Conservation (phyloP, 2,329 filamentous ascomycete genomes). For the Fusarium luffae region DNA sequence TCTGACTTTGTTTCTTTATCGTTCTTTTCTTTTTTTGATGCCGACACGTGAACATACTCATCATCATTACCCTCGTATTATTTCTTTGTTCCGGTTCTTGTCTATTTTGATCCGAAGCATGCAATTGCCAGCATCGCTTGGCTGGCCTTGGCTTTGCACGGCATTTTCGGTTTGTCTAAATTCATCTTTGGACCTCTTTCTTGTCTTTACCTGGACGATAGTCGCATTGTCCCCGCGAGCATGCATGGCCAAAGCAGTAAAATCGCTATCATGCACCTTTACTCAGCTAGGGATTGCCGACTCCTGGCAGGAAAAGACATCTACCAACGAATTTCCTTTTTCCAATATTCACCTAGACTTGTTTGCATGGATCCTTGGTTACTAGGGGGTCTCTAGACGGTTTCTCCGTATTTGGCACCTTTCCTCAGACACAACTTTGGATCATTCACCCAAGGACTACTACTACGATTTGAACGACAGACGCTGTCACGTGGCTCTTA, state of each 20-base stretch:
- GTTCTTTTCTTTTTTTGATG: constrained; percentile 45
- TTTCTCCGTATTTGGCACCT: constrained; percentile 43
- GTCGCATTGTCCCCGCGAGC: constrained; percentile 15
- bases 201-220: constrained; percentile 30
- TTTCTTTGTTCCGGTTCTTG: constrained; percentile 49
- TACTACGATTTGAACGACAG: constrained; percentile 51
- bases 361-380: constrained; percentile 47
- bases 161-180: constrained; percentile 47
- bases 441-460: constrained; percentile 50
- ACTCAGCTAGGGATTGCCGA: constrained; percentile 5
- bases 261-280: background rate
- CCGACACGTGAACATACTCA: constrained; percentile 47
- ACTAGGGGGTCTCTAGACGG: constrained; percentile 44
- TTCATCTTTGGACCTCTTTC: constrained; percentile 44
- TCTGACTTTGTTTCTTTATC: constrained; percentile 39
- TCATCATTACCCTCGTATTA: constrained; percentile 38
- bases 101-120: constrained; percentile 48
- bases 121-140: constrained; percentile 46
- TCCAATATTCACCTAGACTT: constrained; percentile 47
- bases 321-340: constrained; percentile 46
- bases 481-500: constrained; percentile 53
- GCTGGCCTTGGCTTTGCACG: constrained; percentile 44
- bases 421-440: constrained; percentile 49
- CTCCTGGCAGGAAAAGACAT: constrained; percentile 34
- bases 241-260: background rate